phyloP scores from a whole-genome alignment of 805 yeast species.

The Kurtzmaniella fragi region DNA sequence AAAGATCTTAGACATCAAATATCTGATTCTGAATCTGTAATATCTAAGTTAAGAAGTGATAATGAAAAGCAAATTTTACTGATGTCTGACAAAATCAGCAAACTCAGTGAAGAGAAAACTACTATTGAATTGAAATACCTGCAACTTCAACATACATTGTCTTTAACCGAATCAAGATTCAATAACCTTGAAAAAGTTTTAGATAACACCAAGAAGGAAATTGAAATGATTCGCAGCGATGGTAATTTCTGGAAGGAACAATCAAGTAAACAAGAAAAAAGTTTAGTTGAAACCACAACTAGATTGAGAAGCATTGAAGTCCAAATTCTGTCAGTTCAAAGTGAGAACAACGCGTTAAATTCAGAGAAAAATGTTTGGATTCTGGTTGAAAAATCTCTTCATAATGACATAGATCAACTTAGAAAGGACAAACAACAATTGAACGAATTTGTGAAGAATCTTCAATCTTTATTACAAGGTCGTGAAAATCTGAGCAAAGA shows the following conservation, averaged over 20 bases:
- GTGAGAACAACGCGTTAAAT: slow-evolving; percentile 43
- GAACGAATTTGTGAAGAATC: slow-evolving; percentile 50
- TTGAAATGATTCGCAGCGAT: slow-evolving; percentile 23
- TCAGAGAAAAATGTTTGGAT: slow-evolving; percentile 53
- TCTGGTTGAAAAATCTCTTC: slow-evolving; percentile 44
- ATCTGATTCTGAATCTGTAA: slow-evolving; percentile 32
- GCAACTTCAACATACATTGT: slow-evolving; percentile 48
- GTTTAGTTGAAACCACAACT: slow-evolving; percentile 31
- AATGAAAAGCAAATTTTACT: slow-evolving; percentile 39
- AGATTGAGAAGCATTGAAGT: slow-evolving; percentile 54
- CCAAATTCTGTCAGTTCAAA: slow-evolving; percentile 35
- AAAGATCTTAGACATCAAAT: slow-evolving; percentile 29
- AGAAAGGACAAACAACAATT: slow-evolving; percentile 56
- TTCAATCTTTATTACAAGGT: slow-evolving; percentile 60
- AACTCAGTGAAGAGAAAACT: slow-evolving; percentile 23
- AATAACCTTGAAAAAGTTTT: slow-evolving; percentile 32
- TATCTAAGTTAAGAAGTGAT: slow-evolving; percentile 30
- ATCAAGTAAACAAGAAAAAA: slow-evolving; percentile 33
- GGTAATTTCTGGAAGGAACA: slow-evolving; percentile 37
- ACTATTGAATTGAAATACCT: slow-evolving; percentile 47
- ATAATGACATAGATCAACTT: slow-evolving; percentile 47
- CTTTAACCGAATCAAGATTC: slow-evolving; percentile 50
- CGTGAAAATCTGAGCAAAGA: slow-evolving; percentile 50
- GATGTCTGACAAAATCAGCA: slow-evolving; percentile 36
- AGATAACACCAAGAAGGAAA: slow-evolving; percentile 24